These are phyloP conservation scores for Acorus gramineus DNA, from an alignment of 106 monocot species.

Conservation along the genomic window DNA sequence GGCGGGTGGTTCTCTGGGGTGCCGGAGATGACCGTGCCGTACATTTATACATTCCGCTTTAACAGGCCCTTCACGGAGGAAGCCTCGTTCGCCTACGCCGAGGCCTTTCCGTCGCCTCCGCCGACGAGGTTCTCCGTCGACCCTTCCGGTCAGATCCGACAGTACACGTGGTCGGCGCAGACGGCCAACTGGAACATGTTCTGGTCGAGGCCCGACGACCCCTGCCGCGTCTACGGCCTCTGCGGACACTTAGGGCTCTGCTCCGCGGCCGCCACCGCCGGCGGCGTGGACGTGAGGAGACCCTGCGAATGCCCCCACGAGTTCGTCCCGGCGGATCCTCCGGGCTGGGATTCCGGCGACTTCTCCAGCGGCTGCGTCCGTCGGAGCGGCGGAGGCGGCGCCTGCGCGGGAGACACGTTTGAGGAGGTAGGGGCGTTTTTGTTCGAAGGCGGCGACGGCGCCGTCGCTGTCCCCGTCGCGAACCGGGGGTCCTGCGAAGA, in stretches of 20 bases:
- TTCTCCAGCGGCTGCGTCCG: slow-evolving; percentile 23
- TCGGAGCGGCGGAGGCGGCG: background rate
- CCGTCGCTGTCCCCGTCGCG: slow-evolving; percentile 1
- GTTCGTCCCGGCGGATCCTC: too few species aligned
- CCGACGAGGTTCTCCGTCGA: slow-evolving; percentile 45
- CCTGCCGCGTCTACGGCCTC: slow-evolving; percentile 33
- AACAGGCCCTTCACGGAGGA: slow-evolving; percentile 36
- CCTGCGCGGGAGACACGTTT: slow-evolving; percentile 1
- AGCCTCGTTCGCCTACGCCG: slow-evolving; percentile 37
- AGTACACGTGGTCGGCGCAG: slow-evolving; percentile 60
- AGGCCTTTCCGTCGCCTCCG: slow-evolving; percentile 4
- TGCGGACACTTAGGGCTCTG: slow-evolving; percentile 50
- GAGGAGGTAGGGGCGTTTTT: slow-evolving; percentile 14
- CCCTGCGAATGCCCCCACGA: too few species aligned
- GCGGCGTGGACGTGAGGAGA: too few species aligned
- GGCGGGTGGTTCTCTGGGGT: slow-evolving; percentile 35
- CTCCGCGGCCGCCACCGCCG: slow-evolving; percentile 10
- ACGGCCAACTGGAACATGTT: slow-evolving; percentile 48
- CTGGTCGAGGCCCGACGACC: slow-evolving; percentile 44
- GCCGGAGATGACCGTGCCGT: slow-evolving; percentile 65
- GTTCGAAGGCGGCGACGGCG: slow-evolving; percentile 10
- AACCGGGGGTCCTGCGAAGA: slow-evolving; percentile 26
- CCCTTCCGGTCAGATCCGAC: slow-evolving; percentile 39
- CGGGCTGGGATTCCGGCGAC: slow-evolving; percentile 17
- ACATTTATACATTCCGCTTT: slow-evolving; percentile 51